Base-by-base conservation (phyloP, 257 asterid species). In the Solanum chiquidenum region DNA sequence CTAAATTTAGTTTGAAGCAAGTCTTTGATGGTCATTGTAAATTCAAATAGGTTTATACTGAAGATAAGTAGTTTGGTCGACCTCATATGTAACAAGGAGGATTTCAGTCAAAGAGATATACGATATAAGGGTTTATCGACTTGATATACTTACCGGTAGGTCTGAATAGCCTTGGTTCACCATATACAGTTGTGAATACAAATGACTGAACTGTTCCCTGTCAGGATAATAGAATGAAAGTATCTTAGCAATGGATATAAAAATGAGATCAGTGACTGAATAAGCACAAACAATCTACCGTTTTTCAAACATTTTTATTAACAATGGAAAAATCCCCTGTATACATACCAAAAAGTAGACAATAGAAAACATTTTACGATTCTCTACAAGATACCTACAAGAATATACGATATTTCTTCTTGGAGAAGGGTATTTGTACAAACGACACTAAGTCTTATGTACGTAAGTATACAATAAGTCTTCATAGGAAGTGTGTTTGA, bases 151-250 rank as follows among this genome's bases (percentile, higher is more conserved):
- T 92, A 97, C 99, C 99, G 35, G 99, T 97, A 80, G 98, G 94
- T 91, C 98, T 94, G 87, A 95, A 97, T 68, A 97, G 91, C 93
- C 98, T 93, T 55, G 98, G 98, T 89, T 93, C 98, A 76, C 98
- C 99, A 90, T 94, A 93, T 87, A 93, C 83, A 88, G 99, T 97
- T 37, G 99, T 95, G 93, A 97, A 97, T 89, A 97, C 95, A 89
- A 97, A 97, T 83, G 98, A 90, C 87, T 94, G 98, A 90, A 88
- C 91, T 80, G 98, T 91, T 72, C 99, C 99, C 98, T 97, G 92
- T 87, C 83, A 86, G 49, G 83, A 58, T 74, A 89, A 60, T 6
- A 74, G 58, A 74, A 80, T 72, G 4, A 82, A 49, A 49, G 25
- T 1, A 49, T n/a, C 31, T 82, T 82, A 49, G 25, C 14, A 27